Evolutionary conservation across 2,329 filamentous ascomycete species (phyloP).

Genomic region (Cladosporium phlei): DNA sequence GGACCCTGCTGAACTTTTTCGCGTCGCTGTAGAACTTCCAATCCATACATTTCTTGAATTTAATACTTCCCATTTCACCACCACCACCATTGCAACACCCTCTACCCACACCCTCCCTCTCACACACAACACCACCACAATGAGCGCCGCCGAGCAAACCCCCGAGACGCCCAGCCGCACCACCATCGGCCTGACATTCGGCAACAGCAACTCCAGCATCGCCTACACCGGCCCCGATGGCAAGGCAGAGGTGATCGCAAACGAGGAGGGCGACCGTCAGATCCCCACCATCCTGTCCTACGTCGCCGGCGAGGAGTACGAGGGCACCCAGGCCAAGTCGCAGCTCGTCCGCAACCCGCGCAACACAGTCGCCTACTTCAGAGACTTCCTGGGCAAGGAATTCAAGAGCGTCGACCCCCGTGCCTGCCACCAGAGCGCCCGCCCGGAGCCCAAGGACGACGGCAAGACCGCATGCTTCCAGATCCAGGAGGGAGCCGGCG

Average conservation of each 20-base stretch:
- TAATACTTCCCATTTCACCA: neutral
- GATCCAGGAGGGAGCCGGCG: conserved; percentile 64
- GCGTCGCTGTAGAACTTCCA: conserved; percentile 1
- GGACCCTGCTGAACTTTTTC: neutral
- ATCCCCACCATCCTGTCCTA: conserved; percentile 94
- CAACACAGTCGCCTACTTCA: conserved; percentile 94
- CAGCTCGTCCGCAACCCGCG: conserved; percentile 87
- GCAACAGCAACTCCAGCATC: conserved; percentile 97
- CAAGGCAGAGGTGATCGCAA: conserved; percentile 95
- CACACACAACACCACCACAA: conserved; percentile 27
- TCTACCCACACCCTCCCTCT: conserved; percentile 7
- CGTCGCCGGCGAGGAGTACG: conserved; percentile 92
- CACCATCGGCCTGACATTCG: conserved; percentile 94
- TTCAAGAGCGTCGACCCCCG: conserved; percentile 97
- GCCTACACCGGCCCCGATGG: conserved; percentile 80
- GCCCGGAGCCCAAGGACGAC: conserved; percentile 70
- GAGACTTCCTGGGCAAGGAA: conserved; percentile 87
- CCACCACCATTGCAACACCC: conserved; percentile 3
- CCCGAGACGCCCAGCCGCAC: conserved; percentile 33
- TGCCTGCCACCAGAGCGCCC: conserved; percentile 87
- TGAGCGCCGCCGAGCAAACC: conserved; percentile 49
- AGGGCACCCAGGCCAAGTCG: conserved; percentile 88
- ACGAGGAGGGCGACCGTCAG: conserved; percentile 98
- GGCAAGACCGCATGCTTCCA: conserved; percentile 65
- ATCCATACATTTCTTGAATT: conserved; percentile 3